Evolutionary conservation across 2,329 filamentous ascomycete species (phyloP).

Genomic region (Diaporthe sp.): DNA sequence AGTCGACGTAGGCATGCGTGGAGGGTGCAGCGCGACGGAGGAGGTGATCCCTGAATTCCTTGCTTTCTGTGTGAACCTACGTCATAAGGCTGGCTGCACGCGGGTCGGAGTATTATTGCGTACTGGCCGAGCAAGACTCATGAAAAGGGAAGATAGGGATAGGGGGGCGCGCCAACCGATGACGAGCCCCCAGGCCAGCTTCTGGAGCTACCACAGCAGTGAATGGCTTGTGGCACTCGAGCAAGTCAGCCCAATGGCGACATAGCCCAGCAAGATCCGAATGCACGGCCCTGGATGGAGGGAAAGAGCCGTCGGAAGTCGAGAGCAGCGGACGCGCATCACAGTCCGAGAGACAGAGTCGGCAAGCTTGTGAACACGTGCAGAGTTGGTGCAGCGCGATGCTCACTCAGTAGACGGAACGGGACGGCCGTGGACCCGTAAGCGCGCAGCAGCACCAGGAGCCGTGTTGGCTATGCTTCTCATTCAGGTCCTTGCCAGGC

Average conservation of each 20-base stretch:
- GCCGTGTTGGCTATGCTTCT: background rate
- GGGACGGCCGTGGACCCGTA: background rate
- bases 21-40: constrained; percentile 23
- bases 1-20: constrained; percentile 19
- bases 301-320: constrained; percentile 10
- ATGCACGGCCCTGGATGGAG: constrained; percentile 23
- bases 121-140: constrained; percentile 10
- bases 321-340: background rate
- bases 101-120: constrained; percentile 34
- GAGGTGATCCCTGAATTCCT: constrained; percentile 35
- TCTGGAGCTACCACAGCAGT: constrained; percentile 22
- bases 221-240: constrained; percentile 30
- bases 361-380: background rate
- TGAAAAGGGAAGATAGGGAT: constrained; percentile 15
- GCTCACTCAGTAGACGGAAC: background rate
- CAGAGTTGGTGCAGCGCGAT: background rate
- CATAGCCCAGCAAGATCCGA: constrained; percentile 4
- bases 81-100: constrained; percentile 36
- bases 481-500: background rate
- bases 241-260: constrained; percentile 32
- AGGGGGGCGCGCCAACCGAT: constrained; percentile 10
- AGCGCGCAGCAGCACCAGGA: constrained; percentile 6
- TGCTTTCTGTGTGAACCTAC: constrained; percentile 32
- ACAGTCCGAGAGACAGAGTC: background rate
- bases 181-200: constrained; percentile 20